Percentiles rank a stretch among this genome's conserved stretches.
Conservation (phyloP, 1,139 yeast species). For the Zygosaccharomyces sapae region DNA sequence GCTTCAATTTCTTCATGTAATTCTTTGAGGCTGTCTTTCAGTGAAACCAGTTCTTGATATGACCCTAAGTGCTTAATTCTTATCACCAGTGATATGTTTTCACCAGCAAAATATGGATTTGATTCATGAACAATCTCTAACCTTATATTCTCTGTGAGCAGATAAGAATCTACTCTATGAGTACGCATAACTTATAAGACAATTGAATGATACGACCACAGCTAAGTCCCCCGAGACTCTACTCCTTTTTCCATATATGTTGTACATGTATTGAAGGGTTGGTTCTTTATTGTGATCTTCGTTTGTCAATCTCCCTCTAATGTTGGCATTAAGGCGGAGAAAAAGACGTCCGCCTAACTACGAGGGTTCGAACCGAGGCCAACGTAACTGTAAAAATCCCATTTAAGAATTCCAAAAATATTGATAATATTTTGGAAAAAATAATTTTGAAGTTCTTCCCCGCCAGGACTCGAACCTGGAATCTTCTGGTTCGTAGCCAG, state of each 20-base stretch:
- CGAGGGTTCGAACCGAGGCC: conserved; percentile 2
- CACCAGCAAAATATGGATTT: conserved; percentile 40
- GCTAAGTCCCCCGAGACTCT: background rate
- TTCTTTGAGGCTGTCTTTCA: conserved; percentile 17
- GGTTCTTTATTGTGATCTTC: background rate
- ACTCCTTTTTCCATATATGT: background rate
- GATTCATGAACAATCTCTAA: conserved; percentile 39
- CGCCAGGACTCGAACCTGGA: conserved; percentile 97
- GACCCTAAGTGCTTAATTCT: conserved; percentile 40
- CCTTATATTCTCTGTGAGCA: conserved; percentile 34
- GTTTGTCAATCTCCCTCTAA: background rate
- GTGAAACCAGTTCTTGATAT: conserved; percentile 15
- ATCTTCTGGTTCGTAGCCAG: conserved; percentile 93
- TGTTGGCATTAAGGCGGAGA: background rate
- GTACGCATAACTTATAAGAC: conserved; percentile 21
- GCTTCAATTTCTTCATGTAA: conserved; percentile 18
- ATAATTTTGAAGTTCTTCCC: conserved; percentile 49
- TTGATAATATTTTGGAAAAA: too few relatives aligned
- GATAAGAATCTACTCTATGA: conserved; percentile 31
- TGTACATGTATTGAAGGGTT: background rate
- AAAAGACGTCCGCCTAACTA: background rate
- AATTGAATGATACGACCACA: background rate
- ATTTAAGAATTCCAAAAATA: too few relatives aligned
- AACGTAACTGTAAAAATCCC: background rate
- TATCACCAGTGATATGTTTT: conserved; percentile 37